These are phyloP conservation scores for Globisporangium paroecandrum DNA, from an alignment of 352 stramenopile species.

Conservation along the genomic window DNA sequence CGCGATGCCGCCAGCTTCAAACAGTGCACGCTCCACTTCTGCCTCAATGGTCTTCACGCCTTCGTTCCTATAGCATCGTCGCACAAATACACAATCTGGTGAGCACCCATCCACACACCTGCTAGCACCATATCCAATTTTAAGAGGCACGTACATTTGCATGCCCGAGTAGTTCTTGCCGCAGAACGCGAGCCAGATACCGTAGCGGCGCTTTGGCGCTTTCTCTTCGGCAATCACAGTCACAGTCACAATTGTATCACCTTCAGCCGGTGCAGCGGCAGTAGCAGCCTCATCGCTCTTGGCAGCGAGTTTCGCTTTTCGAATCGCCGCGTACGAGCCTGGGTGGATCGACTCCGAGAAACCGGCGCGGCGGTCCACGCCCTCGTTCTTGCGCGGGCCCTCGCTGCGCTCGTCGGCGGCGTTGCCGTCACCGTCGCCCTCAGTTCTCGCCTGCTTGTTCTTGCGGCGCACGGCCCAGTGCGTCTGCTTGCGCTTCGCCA, in stretches of 20 bases:
- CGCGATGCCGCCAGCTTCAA: conserved; percentile 82
- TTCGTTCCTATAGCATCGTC: conserved; percentile 55
- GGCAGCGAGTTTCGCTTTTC: conserved; percentile 18
- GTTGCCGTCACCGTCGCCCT: conserved; percentile 13
- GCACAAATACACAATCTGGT: not conserved
- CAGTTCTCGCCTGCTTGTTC: conserved; percentile 56
- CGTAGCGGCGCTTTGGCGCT: conserved; percentile 66
- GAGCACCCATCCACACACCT: not conserved
- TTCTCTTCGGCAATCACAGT: conserved; percentile 7
- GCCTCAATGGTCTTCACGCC: conserved; percentile 88
- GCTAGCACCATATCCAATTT: not conserved
- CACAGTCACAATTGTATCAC: no score
- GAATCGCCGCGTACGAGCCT: conserved; percentile 72
- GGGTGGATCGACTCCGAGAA: conserved; percentile 65
- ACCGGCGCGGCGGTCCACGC: conserved; percentile 46
- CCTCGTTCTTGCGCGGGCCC: conserved; percentile 12
- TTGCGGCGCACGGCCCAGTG: conserved; percentile 75
- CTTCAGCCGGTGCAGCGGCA: not conserved
- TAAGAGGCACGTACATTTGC: conserved; percentile 60
- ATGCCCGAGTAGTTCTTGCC: conserved; percentile 88
- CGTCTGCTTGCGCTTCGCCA: conserved; percentile 56
- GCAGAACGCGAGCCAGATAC: conserved; percentile 85
- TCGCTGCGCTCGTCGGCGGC: conserved; percentile 21
- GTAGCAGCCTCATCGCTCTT: conserved; percentile 6
- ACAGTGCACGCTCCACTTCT: conserved; percentile 86